Conservation (phyloP, 2,329 filamentous ascomycete species). For the Pseudocercospora crystallina region DNA sequence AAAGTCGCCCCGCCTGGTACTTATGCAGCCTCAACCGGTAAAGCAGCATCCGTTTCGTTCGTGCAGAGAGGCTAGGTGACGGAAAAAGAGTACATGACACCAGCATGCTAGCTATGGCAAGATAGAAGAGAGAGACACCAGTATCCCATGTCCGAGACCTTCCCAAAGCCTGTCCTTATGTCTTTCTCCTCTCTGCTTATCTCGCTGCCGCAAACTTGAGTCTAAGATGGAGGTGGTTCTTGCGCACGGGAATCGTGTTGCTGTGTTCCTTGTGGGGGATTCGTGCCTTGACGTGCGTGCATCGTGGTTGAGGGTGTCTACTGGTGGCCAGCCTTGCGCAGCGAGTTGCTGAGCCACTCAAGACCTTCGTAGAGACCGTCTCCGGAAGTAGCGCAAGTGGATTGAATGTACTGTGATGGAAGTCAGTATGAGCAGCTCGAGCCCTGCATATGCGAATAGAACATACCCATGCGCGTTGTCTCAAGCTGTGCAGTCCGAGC, state of each 20-base stretch:
- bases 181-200: conserved; percentile 23
- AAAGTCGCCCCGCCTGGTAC: conserved; percentile 12
- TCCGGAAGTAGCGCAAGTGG: conserved; percentile 96
- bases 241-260: conserved; percentile 23
- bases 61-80: conserved; percentile 5
- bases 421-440: conserved; percentile 2
- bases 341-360: conserved; percentile 59
- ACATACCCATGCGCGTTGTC: conserved; percentile 97
- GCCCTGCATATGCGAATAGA: neutral
- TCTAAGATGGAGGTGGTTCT: conserved; percentile 19
- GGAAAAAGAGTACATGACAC: conserved; percentile 23
- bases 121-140: conserved; percentile 17
- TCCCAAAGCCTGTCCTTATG: conserved; percentile 12
- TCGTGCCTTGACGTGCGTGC: conserved; percentile 25
- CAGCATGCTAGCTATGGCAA: conserved; percentile 24
- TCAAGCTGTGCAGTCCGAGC: conserved; percentile 98
- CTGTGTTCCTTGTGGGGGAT: conserved; percentile 12
- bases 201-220: conserved; percentile 29
- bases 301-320: conserved; percentile 30
- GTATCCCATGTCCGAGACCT: conserved; percentile 8
- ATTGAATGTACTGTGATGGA: conserved; percentile 84
- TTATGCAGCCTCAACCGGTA: conserved; percentile 18
- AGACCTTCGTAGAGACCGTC: conserved; percentile 99
- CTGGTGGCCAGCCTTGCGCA: conserved; percentile 55
- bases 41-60: conserved; percentile 15